A percentile compares a stretch with the other conserved stretches of the same genome.
Evolutionary conservation across 768 basidiomycete genomes (phyloP).

Genomic region (Collybiopsis luxurians): DNA sequence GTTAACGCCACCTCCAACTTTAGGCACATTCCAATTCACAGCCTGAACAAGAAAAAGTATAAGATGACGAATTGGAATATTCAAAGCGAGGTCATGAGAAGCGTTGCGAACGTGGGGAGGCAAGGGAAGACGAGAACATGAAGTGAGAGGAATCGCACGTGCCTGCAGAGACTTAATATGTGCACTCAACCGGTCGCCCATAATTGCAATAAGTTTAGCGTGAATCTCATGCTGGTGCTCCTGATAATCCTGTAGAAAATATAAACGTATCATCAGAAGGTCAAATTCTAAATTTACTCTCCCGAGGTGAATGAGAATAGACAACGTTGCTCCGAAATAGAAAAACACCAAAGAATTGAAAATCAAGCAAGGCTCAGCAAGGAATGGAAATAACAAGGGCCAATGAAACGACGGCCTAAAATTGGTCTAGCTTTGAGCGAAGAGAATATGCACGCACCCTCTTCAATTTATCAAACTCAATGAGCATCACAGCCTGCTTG

Average conservation of each 20-base stretch:
- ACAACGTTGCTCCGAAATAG: not conserved
- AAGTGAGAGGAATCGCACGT: constrained; percentile 17
- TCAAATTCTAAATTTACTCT: not conserved
- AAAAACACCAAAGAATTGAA: not conserved
- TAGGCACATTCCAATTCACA: constrained; percentile 75
- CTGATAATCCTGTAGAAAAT: constrained; percentile 77
- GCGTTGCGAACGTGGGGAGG: not conserved
- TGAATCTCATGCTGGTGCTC: constrained; percentile 99
- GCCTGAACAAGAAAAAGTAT: constrained; percentile 36
- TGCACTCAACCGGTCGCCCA: constrained; percentile 88
- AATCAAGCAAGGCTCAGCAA: not conserved
- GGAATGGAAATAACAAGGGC: constrained; percentile 3
- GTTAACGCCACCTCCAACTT: constrained; percentile 62
- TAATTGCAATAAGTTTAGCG: constrained; percentile 94
- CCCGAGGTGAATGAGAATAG: not conserved
- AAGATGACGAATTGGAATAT: constrained; percentile 1
- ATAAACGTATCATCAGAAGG: constrained; percentile 3
- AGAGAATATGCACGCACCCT: constrained; percentile 54
- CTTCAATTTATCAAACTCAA: constrained; percentile 98
- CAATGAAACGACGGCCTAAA: not conserved
- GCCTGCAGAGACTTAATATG: constrained; percentile 86
- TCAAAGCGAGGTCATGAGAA: not conserved
- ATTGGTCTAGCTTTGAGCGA: not conserved
- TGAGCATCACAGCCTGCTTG: constrained; percentile 94
- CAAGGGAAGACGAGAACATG: constrained; percentile 6